These are phyloP conservation scores for Schizophyllum amplum DNA, from an alignment of 1,284 basidiomycete species.

Conservation along the genomic window DNA sequence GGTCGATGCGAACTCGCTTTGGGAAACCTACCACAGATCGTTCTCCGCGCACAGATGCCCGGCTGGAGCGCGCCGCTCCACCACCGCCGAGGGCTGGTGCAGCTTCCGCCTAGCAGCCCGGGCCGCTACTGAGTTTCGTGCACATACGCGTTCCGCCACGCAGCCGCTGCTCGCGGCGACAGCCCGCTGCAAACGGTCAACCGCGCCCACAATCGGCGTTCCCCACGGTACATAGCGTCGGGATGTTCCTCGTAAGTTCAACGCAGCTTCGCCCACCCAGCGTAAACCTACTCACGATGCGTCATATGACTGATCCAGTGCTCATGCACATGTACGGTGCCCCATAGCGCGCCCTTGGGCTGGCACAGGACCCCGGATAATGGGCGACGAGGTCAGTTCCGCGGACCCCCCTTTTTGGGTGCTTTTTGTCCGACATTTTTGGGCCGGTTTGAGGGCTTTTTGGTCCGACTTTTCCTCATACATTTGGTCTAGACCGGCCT, in stretches of 20 bases:
- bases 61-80: background rate
- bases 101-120: background rate
- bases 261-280: no score
- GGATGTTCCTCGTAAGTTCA: no score
- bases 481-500: no score
- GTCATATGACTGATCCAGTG: background rate
- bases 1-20: no score
- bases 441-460: no score
- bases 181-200: background rate
- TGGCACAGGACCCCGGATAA: background rate
- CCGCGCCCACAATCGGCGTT: background rate
- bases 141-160: background rate
- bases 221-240: no score
- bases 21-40: no score
- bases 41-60: background rate
- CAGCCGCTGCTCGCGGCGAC: background rate
- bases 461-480: no score
- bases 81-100: no score
- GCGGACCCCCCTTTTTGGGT: no score
- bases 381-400: no score
- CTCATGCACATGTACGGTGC: background rate
- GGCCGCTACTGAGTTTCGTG: background rate
- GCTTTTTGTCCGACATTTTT: no score
- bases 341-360: background rate
- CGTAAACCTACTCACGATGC: background rate